These are phyloP conservation scores for Aspergillus costaricaensis DNA, from an alignment of 2,329 filamentous ascomycete genomes.

Conservation along the genomic window DNA sequence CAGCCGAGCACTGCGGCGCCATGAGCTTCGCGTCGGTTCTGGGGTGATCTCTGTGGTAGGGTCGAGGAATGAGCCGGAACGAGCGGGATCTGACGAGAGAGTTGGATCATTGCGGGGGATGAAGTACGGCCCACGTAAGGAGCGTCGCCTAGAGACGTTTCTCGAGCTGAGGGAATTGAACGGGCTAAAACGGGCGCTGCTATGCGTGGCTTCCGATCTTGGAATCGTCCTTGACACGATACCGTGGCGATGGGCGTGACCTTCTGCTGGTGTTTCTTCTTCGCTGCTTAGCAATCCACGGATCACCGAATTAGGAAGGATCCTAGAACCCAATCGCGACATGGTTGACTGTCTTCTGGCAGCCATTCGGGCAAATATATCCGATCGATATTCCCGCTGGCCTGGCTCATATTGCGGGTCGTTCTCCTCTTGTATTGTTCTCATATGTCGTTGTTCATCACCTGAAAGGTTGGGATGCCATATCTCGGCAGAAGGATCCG, in stretches of 20 bases:
- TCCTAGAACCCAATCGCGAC: slow-evolving; percentile 50
- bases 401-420: slow-evolving; percentile 35
- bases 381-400: slow-evolving; percentile 34
- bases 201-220: slow-evolving; percentile 37
- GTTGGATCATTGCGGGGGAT: slow-evolving; percentile 40
- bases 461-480: slow-evolving; percentile 23
- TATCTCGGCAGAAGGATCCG: slow-evolving; percentile 13
- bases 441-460: slow-evolving; percentile 29
- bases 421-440: slow-evolving; percentile 41
- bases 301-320: slow-evolving; percentile 50
- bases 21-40: slow-evolving; percentile 36
- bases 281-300: slow-evolving; percentile 48
- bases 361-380: slow-evolving; percentile 38
- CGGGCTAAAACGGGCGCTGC: slow-evolving; percentile 41
- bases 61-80: slow-evolving; percentile 30
- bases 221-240: slow-evolving; percentile 41
- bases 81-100: slow-evolving; percentile 30
- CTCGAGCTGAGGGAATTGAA: slow-evolving; percentile 44
- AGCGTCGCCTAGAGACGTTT: slow-evolving; percentile 43
- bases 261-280: slow-evolving; percentile 49
- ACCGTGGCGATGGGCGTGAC: slow-evolving; percentile 47
- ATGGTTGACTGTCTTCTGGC: slow-evolving; percentile 49
- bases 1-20: slow-evolving; percentile 44
- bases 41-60: slow-evolving; percentile 28
- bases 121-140: slow-evolving; percentile 42